Conservation (phyloP, 1,284 basidiomycete species). For the Ustilago cynodontis region DNA sequence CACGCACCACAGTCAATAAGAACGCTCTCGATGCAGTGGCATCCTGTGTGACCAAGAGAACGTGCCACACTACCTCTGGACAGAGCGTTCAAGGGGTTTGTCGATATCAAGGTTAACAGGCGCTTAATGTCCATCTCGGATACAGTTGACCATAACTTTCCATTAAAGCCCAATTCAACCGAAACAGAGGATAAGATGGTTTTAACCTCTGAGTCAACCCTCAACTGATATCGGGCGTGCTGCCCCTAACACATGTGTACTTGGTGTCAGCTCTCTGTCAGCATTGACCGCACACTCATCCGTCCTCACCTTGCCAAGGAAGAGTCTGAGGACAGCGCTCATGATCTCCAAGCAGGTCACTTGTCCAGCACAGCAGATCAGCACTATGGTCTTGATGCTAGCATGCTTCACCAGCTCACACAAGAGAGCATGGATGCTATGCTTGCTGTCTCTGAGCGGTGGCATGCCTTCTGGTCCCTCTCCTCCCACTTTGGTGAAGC, state of each 20-base stretch:
- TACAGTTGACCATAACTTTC: too few relatives aligned
- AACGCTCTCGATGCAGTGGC: too few relatives aligned
- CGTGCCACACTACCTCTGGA: too few relatives aligned
- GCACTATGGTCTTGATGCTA: constrained; percentile 8
- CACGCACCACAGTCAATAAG: too few relatives aligned
- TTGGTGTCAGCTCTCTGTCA: constrained; percentile 4
- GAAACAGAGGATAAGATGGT: too few relatives aligned
- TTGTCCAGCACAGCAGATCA: not conserved
- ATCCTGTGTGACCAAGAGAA: too few relatives aligned
- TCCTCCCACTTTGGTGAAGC: not conserved
- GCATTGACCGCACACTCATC: constrained; percentile 7
- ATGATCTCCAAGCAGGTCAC: constrained; percentile 9
- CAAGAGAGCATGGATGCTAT: constrained; percentile 7
- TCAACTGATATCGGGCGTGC: too few relatives aligned
- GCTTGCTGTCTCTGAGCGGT: not conserved
- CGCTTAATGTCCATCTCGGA: too few relatives aligned
- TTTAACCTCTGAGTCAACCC: too few relatives aligned
- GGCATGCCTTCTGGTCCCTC: constrained; percentile 1
- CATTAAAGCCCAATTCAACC: too few relatives aligned
- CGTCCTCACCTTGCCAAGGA: not conserved
- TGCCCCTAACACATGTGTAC: not conserved
- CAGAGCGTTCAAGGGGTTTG: too few relatives aligned
- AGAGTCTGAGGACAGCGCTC: not conserved
- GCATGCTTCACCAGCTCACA: constrained; percentile 4
- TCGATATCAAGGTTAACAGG: too few relatives aligned